Base-by-base conservation (phyloP, 2,329 filamentous ascomycete genomes). In the Ascomycota sp. region DNA sequence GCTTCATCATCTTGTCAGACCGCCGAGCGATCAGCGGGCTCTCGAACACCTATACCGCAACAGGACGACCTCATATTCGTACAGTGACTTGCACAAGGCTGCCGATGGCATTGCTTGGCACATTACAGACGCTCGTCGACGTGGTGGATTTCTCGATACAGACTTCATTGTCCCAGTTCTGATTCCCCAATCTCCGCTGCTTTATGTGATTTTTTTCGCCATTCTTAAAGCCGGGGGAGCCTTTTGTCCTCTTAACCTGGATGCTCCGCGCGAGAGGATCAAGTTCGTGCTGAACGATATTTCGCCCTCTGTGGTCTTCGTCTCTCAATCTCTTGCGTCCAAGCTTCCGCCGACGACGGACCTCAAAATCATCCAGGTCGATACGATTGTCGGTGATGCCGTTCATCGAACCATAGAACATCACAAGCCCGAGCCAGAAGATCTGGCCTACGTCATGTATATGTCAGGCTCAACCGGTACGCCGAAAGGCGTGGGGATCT, bases 391-490 rank as follows among this genome's bases (percentile, higher is more conserved):
- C 24, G 9, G 4, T 21, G n/a, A 12, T n/a, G 13, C 5, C 6
- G 3, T 21, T n/a, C 11, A 13, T 8, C n/a, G n/a, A 2, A 7
- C 6, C 30, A 6, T 29, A 21, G 27, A 39, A 24, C 38, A 41
- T 35, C 41, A 44, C 37, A 33, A 32, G 16, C 39, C 45, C n/a
- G 33, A 29, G 1, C 45, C 54, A 1, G 45, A 56, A 1, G 56
- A 65, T 38, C 50, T 84, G 21, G 82, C 84, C 21, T 93, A 93
- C 57, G 69, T 92, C 38, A 83, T 92, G 72, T 93, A 92, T 50
- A 92, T 84, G 1, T 91, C 81, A 31, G 83, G 83, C 3, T 91
- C 81, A 6, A 92, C 83, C 1, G 84, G 84, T 9, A 71, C 73
- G 5, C 84, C 84, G 0, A 93, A 93, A 57, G 84, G 83, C 1